Evolutionary conservation across 1,139 yeast genomes (phyloP), one percentile per base, ranked within the genome.

Genomic region (Candida sanyaensis): DNA sequence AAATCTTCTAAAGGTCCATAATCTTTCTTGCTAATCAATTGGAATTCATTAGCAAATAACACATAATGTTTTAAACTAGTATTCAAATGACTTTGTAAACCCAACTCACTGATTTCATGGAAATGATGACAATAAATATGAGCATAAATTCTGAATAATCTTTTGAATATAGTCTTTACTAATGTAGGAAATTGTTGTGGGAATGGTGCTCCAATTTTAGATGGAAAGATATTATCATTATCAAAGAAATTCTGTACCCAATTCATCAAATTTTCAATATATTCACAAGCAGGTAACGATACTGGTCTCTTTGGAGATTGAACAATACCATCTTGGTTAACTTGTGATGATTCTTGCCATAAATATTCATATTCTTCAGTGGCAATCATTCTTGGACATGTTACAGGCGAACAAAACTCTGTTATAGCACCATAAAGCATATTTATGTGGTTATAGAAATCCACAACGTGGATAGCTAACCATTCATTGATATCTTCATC

Each of bases 91-190:
- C 96, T 88, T 65, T 92, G 97, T 57, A 93, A 74, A 1, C 97
- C 97, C 57, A 93, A 75, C 62, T 92, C 98, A 40, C 91, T 81
- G 48, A 93, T 88, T 65, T 92, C 97, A 64, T 91, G 96, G 68
- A 93, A 93, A 66, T 93, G 99, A 62, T 93, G 98, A 62, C 99
- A 93, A 67, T 93, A 93, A 41, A 93, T 89, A 69, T 93, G 99
- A 2, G 99, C 98, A 64, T 95, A 95, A n/a, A 93, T 91, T 64
- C 99, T 79, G 66, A 92, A 93, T 50, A 93, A 73, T 55, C 99
- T 80, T 67, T 92, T 91, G 73, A 92, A 82, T 43, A 93, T 89
- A 21, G 96, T 92, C 62, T 84, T 86, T 45, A 89, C 89, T 53
- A 90, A 78, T 9, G 80, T 79, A 23, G 84, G 86, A 45, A 79